Evolutionary conservation across 768 basidiomycete species (phyloP), one percentile per base, ranked within the genome.

Genomic region (Mycena floridula): DNA sequence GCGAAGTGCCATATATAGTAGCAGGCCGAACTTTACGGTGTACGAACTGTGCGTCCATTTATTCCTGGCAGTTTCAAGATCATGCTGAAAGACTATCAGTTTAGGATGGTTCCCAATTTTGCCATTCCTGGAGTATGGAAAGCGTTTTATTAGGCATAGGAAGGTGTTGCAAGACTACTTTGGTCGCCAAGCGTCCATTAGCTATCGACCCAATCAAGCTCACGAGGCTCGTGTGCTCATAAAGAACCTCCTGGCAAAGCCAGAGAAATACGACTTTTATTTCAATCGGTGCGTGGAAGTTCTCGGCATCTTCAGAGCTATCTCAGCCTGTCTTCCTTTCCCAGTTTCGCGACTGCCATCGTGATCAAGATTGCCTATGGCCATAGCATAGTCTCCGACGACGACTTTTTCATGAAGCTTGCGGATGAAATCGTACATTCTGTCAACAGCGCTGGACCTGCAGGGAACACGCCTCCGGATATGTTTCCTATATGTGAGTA

Each of bases 341-440:
- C 18, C 22, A 5, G 6, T 22, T 47, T 28, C 30, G 38, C 56
- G 2, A 50, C 54, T 1, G 49, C 50, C 2, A 46, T 56, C 16
- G 42, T 54, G 4, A 50, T 55, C 8, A 47, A 47, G 21, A 48
- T 59, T 18, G 53, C 63, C 2, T 66, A 64, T 42, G 69, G 70
- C 3, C 59, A 66, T 25, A 49, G 52, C 7, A 51, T 67, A 24
- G 47, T 50, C 7, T 55, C 56, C 3, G 46, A 54, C 25, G 60
- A 67, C 4, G 71, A 76, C 44, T 60, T 60, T 3, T 62, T 67
- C 40, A 52, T 76, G 16, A 32, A 54, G 3, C 49, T 66, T 3
- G 65, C 63, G 4, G 61, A 71, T 25, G 48, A 55, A 15, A 58
- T 61, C 13, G 49, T 59, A 16, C 38, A 55, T 11, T 47, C 59